phyloP scores from a whole-genome alignment of 2,329 filamentous ascomycete species.

The Diplocarpon mali region DNA sequence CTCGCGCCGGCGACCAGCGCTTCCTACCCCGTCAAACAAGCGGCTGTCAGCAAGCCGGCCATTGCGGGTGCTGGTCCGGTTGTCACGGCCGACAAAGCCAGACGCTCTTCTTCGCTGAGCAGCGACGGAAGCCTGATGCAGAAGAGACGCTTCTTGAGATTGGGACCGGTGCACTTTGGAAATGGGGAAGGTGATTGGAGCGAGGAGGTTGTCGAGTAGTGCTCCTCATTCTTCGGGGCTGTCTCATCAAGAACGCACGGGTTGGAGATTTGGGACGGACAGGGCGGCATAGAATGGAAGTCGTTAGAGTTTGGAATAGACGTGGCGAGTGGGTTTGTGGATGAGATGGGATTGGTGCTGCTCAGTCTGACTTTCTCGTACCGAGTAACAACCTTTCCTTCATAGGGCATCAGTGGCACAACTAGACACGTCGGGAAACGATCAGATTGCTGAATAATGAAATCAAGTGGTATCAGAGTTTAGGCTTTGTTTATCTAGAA shows the following conservation, averaged over 20 bases:
- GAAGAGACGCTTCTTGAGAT: conserved; percentile 19
- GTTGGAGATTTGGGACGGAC: too few relatives aligned
- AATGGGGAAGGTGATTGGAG: conserved; percentile 23
- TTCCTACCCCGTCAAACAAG: conserved; percentile 17
- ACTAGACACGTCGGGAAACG: too few relatives aligned
- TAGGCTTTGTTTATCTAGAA: too few relatives aligned
- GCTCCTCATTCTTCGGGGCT: too few relatives aligned
- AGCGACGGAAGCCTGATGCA: conserved; percentile 7
- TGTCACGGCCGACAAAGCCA: conserved; percentile 7
- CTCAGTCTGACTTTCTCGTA: too few relatives aligned
- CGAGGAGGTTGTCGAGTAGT: conserved; percentile 17
- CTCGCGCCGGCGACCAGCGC: conserved; percentile 21
- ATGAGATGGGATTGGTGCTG: neutral
- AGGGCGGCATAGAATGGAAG: neutral
- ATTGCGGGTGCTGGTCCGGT: conserved; percentile 1
- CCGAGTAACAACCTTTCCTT: too few relatives aligned
- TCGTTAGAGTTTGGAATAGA: neutral
- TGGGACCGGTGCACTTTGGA: conserved; percentile 23
- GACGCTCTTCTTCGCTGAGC: conserved; percentile 15
- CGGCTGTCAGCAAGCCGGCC: conserved; percentile 1
- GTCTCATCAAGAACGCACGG: too few relatives aligned
- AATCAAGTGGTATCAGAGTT: too few relatives aligned
- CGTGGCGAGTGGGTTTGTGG: too few relatives aligned
- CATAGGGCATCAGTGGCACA: too few relatives aligned
- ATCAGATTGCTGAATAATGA: too few relatives aligned